Evolutionary conservation across 305 asterid genomes (phyloP), one percentile per base, ranked within the genome.

Genomic region (Solanum hybrid): DNA sequence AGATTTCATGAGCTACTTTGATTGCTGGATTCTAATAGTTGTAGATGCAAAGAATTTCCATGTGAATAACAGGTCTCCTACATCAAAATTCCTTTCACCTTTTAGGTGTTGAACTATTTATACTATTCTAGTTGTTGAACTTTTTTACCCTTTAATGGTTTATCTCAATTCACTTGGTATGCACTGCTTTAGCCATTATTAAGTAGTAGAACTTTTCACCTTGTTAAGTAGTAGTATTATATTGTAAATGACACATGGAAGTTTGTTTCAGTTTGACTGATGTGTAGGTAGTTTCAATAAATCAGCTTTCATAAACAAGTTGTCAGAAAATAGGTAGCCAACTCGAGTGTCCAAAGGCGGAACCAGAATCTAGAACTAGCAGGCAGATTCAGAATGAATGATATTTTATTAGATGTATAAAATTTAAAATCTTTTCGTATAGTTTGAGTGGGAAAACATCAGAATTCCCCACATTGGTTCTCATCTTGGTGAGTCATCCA

Each of bases 21-120:
- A 31, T 24, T 73, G 86, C 51, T 89, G 32, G 64, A 75, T 87
- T 86, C 37, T 79, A 72, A 15, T 86, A 78, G 86, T 88, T 56
- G 66, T 15, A 60, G 87, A 78, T 77, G 78, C 29, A 56, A 85
- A 56, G 24, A 12, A 78, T 26, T 60, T 26, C 24, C 71, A 19
- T 56, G 88, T 64, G 87, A 60, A 78, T 88, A 88, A 17, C 66
- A 10, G 4, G 3, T 77, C 35, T 77, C 19, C 29, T 35, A 37
- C 89, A 24, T 87, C 89, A 69, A 42, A 29, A 27, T 73, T 73
- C 38, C 34, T 86, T 86, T 86, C 12, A 6, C 22, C 32, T 56
- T 85, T 56, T 31, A 79, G 87, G 40, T 29, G 27, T 31, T 45
- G 19, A 81, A n/a, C 37, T 27, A 82, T 82, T 12, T 17, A 42